These are phyloP conservation scores for Lasiodiplodia sp. DNA, from an alignment of 2,329 filamentous ascomycete genomes.

Conservation along the genomic window DNA sequence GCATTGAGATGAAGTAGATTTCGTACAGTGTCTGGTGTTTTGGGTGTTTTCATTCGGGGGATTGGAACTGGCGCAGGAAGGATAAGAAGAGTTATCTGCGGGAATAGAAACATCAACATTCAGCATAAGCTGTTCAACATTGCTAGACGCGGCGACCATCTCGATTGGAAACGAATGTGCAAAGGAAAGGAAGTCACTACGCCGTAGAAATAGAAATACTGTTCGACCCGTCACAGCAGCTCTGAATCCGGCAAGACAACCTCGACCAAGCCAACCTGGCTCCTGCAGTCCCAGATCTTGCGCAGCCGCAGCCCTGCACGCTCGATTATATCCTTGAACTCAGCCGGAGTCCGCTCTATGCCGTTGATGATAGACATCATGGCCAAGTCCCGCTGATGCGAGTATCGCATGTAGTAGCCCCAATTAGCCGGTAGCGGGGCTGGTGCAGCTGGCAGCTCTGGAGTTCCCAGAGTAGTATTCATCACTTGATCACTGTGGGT, in stretches of 20 bases:
- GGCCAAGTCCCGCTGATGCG: slow-evolving; percentile 42
- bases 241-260: slow-evolving; percentile 31
- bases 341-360: slow-evolving; percentile 45
- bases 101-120: too few relatives aligned
- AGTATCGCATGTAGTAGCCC: slow-evolving; percentile 44
- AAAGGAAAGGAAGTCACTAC: too few relatives aligned
- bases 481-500: slow-evolving; percentile 44
- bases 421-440: slow-evolving; percentile 45
- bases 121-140: too few relatives aligned
- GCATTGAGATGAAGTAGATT: slow-evolving; percentile 11
- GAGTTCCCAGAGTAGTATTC: slow-evolving; percentile 44
- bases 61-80: too few relatives aligned
- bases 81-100: too few relatives aligned
- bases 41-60: too few relatives aligned
- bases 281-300: slow-evolving; percentile 44
- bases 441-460: slow-evolving; percentile 41
- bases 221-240: background rate
- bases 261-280: slow-evolving; percentile 43
- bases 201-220: too few relatives aligned
- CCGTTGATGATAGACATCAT: slow-evolving; percentile 49
- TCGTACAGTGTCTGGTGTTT: too few relatives aligned
- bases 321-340: slow-evolving; percentile 41
- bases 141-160: too few relatives aligned
- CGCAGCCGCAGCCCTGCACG: slow-evolving; percentile 40
- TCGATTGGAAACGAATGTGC: too few relatives aligned